These are phyloP conservation scores for Spirogloea muscicola DNA, from an alignment of 139 green algal species.

Conservation along the genomic window DNA sequence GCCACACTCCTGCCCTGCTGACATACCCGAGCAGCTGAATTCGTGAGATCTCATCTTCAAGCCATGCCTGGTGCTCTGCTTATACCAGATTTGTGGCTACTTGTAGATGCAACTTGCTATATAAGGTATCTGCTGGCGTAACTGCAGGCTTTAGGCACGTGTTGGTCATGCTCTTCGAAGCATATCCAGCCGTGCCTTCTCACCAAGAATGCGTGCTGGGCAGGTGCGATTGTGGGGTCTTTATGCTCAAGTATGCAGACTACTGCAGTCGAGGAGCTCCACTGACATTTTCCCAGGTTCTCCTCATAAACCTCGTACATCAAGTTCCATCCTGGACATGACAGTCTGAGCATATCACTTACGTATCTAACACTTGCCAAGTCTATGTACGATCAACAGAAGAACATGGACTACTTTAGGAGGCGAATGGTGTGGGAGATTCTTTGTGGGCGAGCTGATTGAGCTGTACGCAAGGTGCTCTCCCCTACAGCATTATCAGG, in stretches of 20 bases:
- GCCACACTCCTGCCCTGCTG: conserved; percentile 19
- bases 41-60: conserved; percentile 13
- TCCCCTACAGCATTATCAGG: too few relatives aligned
- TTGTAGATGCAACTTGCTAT: too few relatives aligned
- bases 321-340: conserved; percentile 1
- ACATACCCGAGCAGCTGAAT: conserved; percentile 55
- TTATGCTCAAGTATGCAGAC: conserved; percentile 47
- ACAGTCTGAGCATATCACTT: conserved; percentile 2
- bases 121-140: too few relatives aligned
- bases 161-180: too few relatives aligned
- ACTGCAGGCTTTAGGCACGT: too few relatives aligned
- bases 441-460: neutral
- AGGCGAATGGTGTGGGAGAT: conserved; percentile 25
- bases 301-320: conserved; percentile 2
- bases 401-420: conserved; percentile 16
- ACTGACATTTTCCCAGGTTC: conserved; percentile 16
- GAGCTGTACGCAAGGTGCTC: too few relatives aligned
- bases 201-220: too few relatives aligned
- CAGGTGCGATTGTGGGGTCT: conserved; percentile 42
- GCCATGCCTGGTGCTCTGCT: too few relatives aligned
- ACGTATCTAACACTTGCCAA: neutral
- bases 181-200: too few relatives aligned
- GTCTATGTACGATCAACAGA: conserved; percentile 8
- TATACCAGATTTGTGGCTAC: too few relatives aligned
- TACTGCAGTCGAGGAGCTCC: conserved; percentile 32